Evolutionary conservation across 371 early-diverging fungal genomes (phyloP), one percentile per base, ranked within the genome.

Genomic region (Mucor velutinosus): DNA sequence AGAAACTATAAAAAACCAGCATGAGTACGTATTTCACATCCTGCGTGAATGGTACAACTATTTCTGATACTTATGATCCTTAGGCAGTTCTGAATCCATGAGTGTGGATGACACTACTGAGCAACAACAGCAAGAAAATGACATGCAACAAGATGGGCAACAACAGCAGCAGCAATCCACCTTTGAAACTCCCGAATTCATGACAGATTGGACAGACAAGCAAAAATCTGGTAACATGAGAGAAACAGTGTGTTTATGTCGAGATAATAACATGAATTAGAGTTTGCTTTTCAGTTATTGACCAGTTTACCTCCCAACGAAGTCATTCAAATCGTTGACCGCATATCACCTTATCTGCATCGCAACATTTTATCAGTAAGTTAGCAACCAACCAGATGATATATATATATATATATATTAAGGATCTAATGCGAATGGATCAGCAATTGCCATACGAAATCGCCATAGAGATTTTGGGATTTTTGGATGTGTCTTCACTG

Each of bases 401-500:
- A n/a, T n/a, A n/a, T n/a, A n/a, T n/a, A n/a, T n/a, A n/a, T n/a
- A 30, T 30, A 30, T 30, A n/a, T n/a, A n/a, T n/a, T n/a, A n/a
- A n/a, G n/a, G n/a, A n/a, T n/a, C n/a, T n/a, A n/a, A n/a, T n/a
- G n/a, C n/a, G n/a, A n/a, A n/a, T n/a, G n/a, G n/a, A n/a, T n/a
- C n/a, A 83, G 83, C 62, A 70, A 37, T 65, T 91, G 6, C 92
- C 92, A 0, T 82, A 70, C 51, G 91, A 91, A 73, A 73, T 90
- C 25, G 80, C 86, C 39, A 67, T 90, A 11, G 84, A 86, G 53
- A 84, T 93, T 23, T 69, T 93, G 2, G 69, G 81, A 15, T 87
- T 80, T 67, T 60, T 89, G 17, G 87, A 86, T 56, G 62, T 76
- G 21, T 29, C 62, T 15, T 81, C 90, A 0, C 61, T 93, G 17